Base-by-base conservation (phyloP, 148 eudicot genomes). In the Fagopyrum homotropicum region DNA sequence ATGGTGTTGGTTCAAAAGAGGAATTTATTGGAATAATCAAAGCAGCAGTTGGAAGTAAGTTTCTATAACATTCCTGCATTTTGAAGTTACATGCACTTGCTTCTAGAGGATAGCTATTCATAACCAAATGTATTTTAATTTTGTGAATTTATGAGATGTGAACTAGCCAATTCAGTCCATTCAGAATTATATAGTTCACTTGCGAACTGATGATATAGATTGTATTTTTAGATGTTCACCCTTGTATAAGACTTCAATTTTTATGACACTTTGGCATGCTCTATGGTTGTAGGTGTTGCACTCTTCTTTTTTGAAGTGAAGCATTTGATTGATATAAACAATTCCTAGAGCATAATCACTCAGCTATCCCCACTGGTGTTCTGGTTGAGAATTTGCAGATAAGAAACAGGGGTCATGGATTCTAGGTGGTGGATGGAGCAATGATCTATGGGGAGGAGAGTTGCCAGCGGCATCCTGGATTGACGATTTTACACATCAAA, bases 391-490 rank as follows among this genome's bases (percentile, higher is more conserved):
- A 12, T 79, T 79, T 81, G 64, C 77, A 95, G 99, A 83, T 86
- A 79, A 86, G 86, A 84, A 82, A 73, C 85, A 77, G 50, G 94
- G 94, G 72, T 81, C 92, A 29, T 96, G 99, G 99, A 43, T 96
- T 79, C 79, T 89, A 88, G 98, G 99, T 80, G 94, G 96, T 77
- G 98, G 97, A 77, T 96, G 99, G 99, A 96, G 85, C 79, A 89
- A 90, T 83, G 91, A 87, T 79, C 83, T 85, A 40, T 96, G 99
- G 99, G 99, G 99, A 74, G 99, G 97, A 75, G 97, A 92, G 71
- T 51, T 88, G 83, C 99, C 99, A 48, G 75, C 63, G 76, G 83
- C 90, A 56, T 79, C 89, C 59, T 96, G 99, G 99, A 92, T 96
- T 82, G 98, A 96, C 83, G 91, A 87, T 81, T 77, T 96, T 69